These are phyloP conservation scores for Stagonosporopsis rhizophila DNA, from an alignment of 2,329 filamentous ascomycete genomes.

Conservation along the genomic window DNA sequence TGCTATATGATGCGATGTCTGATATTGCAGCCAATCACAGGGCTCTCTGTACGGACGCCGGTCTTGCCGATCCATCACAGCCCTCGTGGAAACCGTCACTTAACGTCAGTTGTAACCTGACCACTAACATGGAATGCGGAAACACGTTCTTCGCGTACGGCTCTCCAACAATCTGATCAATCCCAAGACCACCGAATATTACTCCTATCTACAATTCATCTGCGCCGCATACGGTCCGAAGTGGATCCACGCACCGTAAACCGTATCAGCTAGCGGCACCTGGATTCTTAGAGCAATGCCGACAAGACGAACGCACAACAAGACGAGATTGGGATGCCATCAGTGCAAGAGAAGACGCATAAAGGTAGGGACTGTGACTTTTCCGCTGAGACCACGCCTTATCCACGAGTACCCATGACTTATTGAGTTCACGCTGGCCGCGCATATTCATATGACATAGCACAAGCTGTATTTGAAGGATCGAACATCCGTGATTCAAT, in stretches of 20 bases:
- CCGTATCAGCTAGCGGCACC: constrained; percentile 12
- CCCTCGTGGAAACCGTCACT: constrained; percentile 13
- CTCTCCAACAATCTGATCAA: not conserved
- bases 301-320: constrained; percentile 45
- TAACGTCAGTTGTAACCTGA: constrained; percentile 9
- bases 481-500: not conserved
- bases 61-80: constrained; percentile 13
- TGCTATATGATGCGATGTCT: not conserved
- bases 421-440: not conserved
- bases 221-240: constrained; percentile 7
- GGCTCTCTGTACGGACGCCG: constrained; percentile 15
- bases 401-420: not conserved
- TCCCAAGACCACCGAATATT: not conserved
- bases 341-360: constrained; percentile 47
- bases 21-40: constrained; percentile 8
- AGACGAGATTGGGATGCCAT: constrained; percentile 45
- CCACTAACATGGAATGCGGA: not conserved
- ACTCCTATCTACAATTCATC: constrained; percentile 7
- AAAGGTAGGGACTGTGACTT: constrained; percentile 30
- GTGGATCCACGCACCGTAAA: constrained; percentile 15
- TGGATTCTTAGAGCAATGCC: constrained; percentile 12
- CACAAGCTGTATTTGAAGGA: not conserved
- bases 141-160: not conserved
- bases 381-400: not conserved
- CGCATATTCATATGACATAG: not conserved